Conservation (phyloP, 139 green algal species). For the Penium margaritaceum region DNA sequence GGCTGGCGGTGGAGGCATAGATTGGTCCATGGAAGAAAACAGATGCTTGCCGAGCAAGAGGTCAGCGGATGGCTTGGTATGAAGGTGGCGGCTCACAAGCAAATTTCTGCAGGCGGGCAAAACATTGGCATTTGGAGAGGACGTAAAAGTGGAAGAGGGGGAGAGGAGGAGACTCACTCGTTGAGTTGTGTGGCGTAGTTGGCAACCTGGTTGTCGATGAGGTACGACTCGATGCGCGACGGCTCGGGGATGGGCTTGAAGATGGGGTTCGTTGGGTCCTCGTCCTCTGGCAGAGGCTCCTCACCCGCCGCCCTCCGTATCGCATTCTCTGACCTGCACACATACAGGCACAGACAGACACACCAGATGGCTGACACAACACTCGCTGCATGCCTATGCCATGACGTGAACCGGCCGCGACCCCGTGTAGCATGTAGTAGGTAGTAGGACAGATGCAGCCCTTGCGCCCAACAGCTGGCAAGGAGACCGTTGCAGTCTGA, state of each 20-base stretch:
- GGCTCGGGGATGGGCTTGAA: constrained; percentile 85
- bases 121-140: no score
- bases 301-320: constrained; percentile 65
- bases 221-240: constrained; percentile 74
- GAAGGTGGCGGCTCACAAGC: no score
- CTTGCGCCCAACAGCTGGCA: no score
- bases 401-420: no score
- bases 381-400: no score
- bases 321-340: constrained; percentile 74
- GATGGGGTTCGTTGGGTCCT: constrained; percentile 70
- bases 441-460: no score
- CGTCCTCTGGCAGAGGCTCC: constrained; percentile 87
- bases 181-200: constrained; percentile 53
- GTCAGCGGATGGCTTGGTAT: no score
- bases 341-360: neutral
- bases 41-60: no score
- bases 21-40: neutral
- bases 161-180: constrained; percentile 1
- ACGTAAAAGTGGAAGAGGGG: no score
- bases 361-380: neutral
- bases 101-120: neutral
- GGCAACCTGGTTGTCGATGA: constrained; percentile 66
- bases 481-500: no score
- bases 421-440: no score
- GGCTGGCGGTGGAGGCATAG: no score